These are phyloP conservation scores for Ceratocystis colombiana DNA, from an alignment of 2,329 filamentous ascomycete species.

Conservation along the genomic window DNA sequence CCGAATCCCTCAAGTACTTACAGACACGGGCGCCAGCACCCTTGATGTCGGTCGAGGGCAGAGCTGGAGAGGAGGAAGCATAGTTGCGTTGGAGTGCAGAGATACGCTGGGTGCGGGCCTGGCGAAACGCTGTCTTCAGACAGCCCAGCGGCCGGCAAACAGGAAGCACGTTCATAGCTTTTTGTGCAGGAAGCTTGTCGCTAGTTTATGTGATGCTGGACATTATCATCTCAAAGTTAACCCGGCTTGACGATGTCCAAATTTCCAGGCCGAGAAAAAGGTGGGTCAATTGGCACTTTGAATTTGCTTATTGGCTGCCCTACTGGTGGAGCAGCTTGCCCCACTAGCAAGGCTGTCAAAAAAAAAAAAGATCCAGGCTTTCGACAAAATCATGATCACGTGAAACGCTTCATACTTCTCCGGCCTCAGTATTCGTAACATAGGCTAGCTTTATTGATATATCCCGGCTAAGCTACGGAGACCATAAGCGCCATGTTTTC, in stretches of 20 bases:
- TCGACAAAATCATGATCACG: conserved; percentile 13
- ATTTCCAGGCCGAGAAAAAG: conserved; percentile 10
- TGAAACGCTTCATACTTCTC: background rate
- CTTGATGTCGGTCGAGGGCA: conserved; percentile 32
- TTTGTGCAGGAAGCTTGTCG: conserved; percentile 19
- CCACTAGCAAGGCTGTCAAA: background rate
- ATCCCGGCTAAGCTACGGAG: background rate
- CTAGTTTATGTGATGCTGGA: background rate
- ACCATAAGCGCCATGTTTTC: conserved; percentile 7
- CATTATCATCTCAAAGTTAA: background rate
- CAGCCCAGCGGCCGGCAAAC: conserved; percentile 58
- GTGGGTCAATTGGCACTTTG: background rate
- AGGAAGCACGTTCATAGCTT: conserved; percentile 51
- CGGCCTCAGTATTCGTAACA: background rate
- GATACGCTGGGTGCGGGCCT: conserved; percentile 43
- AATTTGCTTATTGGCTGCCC: conserved; percentile 19
- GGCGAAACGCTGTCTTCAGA: conserved; percentile 55
- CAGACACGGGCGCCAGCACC: conserved; percentile 26
- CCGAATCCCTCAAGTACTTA: conserved; percentile 28
- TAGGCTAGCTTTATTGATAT: background rate
- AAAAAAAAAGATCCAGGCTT: conserved; percentile 9
- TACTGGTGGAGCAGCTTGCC: conserved; percentile 11
- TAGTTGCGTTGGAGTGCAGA: conserved; percentile 24
- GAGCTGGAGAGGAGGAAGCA: conserved; percentile 29
- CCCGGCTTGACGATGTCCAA: background rate